Evolutionary conservation across 805 yeast genomes (phyloP), one percentile per base, ranked within the genome.

Genomic region (Metahyphopichia silvanorum): DNA sequence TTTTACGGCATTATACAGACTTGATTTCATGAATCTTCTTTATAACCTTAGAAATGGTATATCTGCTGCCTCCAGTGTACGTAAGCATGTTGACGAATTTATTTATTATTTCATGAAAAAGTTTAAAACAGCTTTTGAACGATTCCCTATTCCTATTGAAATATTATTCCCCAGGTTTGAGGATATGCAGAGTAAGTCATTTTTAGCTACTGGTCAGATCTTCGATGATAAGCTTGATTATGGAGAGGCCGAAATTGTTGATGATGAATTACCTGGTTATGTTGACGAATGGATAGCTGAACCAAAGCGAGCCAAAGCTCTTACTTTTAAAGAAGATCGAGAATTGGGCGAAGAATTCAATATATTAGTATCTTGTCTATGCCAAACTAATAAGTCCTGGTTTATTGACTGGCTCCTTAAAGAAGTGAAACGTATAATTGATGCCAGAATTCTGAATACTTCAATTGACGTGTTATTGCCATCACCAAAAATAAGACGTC

Each of bases 11-110:
- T 58, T 74, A 21, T 80, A 70, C 46, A 64, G 96, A 31, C 51
- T 93, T 21, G 96, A 89, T 51, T 77, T 93, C 49, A 73, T 91
- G 71, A 46, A 72, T 17, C 60, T 83, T 46, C 58, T 83, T 5
- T 61, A 77, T 9, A 69, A 66, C 23, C 53, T 71, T 12, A 48
- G 69, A 17, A 62, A 63, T 20, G 77, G 80, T 5, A 56, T 79
- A 12, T 69, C 77, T 1, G 54, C 61, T 27, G 41, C 57, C 1
- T 57, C 77, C 0, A 51, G 58, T 11, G 63, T 78, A 4, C 64
- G 86, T 37, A 65, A 62, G 19, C 87, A 82, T 35, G 72, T 83
- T 9, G 80, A 77, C 22, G 74, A 78, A 28, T 79, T 91, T 44
- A 60, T 84, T 21, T 66, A 69, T 15, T 78, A 80, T 44, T 87